phyloP scores from a whole-genome alignment of 352 stramenopile genomes.

The Phytophthora rubi region DNA sequence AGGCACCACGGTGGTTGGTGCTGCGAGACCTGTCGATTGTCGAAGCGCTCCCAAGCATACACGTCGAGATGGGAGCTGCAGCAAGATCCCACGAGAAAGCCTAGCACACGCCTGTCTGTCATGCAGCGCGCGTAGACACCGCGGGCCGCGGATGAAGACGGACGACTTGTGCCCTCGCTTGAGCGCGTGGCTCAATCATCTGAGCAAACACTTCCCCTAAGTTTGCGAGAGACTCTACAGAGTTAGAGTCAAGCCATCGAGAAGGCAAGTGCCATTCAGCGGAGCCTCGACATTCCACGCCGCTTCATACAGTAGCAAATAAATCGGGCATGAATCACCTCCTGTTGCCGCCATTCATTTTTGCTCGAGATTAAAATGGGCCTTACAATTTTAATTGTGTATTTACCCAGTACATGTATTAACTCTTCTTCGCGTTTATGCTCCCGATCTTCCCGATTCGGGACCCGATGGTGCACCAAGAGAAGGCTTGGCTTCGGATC shows the following conservation, averaged over 20 bases:
- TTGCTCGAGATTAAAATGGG: constrained; percentile 1
- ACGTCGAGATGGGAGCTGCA: constrained; percentile 23
- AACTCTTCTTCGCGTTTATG: constrained; percentile 15
- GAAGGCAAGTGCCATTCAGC: neutral
- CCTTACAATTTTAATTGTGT: neutral
- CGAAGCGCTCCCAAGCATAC: constrained; percentile 17
- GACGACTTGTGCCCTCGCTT: neutral
- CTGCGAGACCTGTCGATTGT: constrained; percentile 17
- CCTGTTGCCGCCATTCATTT: neutral
- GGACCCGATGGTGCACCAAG: no score
- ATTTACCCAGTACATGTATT: no score
- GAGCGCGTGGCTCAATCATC: constrained; percentile 20
- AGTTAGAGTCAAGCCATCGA: constrained; percentile 21
- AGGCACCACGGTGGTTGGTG: constrained; percentile 21
- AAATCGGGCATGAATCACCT: no score
- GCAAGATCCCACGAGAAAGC: constrained; percentile 29
- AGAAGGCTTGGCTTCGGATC: neutral
- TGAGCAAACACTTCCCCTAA: constrained; percentile 17
- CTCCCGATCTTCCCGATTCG: constrained; percentile 3
- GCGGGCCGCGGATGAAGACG: constrained; percentile 18
- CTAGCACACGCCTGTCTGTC: constrained; percentile 31
- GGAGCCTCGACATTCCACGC: neutral
- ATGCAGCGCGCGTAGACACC: constrained; percentile 23
- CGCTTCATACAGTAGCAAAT: neutral
- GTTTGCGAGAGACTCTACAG: constrained; percentile 14